A percentile compares a stretch with the other conserved stretches of the same genome.
Evolutionary conservation across 2,329 filamentous ascomycete genomes (phyloP).

Genomic region (Cytospora piceae): DNA sequence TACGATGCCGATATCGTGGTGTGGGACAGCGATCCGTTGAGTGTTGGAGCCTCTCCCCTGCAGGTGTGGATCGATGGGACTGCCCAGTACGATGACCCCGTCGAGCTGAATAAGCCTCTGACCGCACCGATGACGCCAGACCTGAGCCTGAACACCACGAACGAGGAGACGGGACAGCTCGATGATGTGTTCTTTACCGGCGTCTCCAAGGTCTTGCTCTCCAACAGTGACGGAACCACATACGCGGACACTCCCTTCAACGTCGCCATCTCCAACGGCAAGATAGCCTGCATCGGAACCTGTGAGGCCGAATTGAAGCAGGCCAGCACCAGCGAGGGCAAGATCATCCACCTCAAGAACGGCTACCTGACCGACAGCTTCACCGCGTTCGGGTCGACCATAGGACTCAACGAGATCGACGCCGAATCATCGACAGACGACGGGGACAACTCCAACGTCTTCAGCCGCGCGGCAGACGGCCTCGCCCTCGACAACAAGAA

Average conservation of each 20-base stretch:
- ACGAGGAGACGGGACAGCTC: constrained; percentile 45
- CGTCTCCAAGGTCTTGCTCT: constrained; percentile 55
- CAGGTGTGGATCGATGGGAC: constrained; percentile 68
- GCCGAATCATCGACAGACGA: constrained; percentile 59
- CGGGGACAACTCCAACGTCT: constrained; percentile 49
- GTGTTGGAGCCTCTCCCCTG: constrained; percentile 60
- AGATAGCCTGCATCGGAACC: constrained; percentile 58
- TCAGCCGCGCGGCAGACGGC: constrained; percentile 63
- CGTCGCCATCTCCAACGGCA: constrained; percentile 57
- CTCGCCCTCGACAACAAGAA: constrained; percentile 60
- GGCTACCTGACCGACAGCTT: constrained; percentile 65
- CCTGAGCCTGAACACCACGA: constrained; percentile 45
- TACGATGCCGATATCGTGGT: constrained; percentile 65
- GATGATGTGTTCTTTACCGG: constrained; percentile 59
- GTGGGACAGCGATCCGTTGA: constrained; percentile 66
- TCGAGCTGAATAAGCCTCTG: constrained; percentile 57
- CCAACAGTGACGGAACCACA: constrained; percentile 43
- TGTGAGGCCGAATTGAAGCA: constrained; percentile 51
- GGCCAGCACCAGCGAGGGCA: constrained; percentile 40
- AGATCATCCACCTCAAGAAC: constrained; percentile 54
- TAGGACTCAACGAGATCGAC: constrained; percentile 68
- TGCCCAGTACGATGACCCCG: constrained; percentile 58
- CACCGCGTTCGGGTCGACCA: constrained; percentile 61
- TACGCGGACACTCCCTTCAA: constrained; percentile 42
- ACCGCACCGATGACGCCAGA: constrained; percentile 45